A percentile compares a stretch with the other conserved stretches of the same genome.
Conservation (phyloP, 495 filamentous ascomycete species). For the Penicillium cosmopolitanum region DNA sequence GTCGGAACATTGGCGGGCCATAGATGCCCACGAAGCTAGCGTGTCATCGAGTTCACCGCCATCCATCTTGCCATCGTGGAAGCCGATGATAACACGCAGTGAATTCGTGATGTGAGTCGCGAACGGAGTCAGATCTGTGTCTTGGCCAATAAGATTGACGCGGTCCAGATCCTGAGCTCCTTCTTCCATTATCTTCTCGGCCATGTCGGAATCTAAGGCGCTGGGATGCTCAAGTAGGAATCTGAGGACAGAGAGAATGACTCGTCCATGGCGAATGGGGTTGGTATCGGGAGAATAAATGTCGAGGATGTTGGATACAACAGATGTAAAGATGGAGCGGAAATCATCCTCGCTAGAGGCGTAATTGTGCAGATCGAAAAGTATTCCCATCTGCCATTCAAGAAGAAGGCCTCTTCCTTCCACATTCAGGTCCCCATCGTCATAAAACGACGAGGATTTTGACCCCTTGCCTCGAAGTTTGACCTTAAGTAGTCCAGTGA, state of each 20-base stretch:
- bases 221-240: conserved; percentile 44
- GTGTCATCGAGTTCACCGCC: conserved; percentile 49
- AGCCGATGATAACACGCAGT: conserved; percentile 52
- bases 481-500: conserved; percentile 50
- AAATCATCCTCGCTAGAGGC: conserved; percentile 37
- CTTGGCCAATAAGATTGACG: conserved; percentile 46
- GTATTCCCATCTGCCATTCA: conserved; percentile 57
- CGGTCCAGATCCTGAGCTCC: conserved; percentile 35
- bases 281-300: conserved; percentile 41
- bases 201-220: conserved; percentile 32
- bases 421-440: conserved; percentile 39
- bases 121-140: conserved; percentile 57
- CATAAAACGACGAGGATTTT: conserved; percentile 39
- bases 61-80: conserved; percentile 56
- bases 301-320: conserved; percentile 42
- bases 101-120: conserved; percentile 61
- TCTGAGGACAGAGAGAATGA: conserved; percentile 45
- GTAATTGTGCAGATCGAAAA: conserved; percentile 37
- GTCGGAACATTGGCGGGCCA: conserved; percentile 44
- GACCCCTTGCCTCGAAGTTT: conserved; percentile 39
- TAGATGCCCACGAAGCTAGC: conserved; percentile 43
- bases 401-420: conserved; percentile 52
- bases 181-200: conserved; percentile 39
- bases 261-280: conserved; percentile 52
- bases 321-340: conserved; percentile 30